These are phyloP conservation scores for Lipomyces yamadae DNA, from an alignment of 805 yeast species.

Conservation along the genomic window DNA sequence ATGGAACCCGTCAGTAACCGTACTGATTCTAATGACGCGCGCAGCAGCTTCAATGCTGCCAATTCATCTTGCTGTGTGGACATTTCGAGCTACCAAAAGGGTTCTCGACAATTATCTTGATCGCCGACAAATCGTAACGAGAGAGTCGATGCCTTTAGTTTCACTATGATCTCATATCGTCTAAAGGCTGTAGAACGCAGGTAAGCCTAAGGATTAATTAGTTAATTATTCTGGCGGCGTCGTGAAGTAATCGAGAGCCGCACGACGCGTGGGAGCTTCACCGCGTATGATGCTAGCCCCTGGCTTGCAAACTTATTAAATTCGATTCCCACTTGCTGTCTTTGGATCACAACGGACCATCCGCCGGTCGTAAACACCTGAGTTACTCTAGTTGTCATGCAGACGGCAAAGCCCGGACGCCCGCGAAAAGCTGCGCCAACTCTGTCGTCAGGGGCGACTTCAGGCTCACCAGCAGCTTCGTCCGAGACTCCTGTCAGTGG, in stretches of 20 bases:
- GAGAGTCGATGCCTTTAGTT: neutral
- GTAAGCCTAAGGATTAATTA: no score
- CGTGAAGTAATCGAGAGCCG: neutral
- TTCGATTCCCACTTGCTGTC: neutral
- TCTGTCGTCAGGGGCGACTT: neutral
- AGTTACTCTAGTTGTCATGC: neutral
- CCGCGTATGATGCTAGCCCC: no score
- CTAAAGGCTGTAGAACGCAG: no score
- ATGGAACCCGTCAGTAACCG: conserved; percentile 25
- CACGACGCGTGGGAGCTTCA: neutral
- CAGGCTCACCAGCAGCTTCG: neutral
- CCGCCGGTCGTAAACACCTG: neutral
- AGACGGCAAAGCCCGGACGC: neutral
- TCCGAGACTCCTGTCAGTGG: conserved; percentile 14
- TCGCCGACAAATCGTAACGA: neutral
- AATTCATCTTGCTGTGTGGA: conserved; percentile 19
- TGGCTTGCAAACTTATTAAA: neutral
- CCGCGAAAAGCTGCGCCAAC: neutral
- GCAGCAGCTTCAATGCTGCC: conserved; percentile 22
- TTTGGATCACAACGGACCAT: neutral
- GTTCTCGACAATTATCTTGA: neutral
- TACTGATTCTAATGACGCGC: conserved; percentile 37
- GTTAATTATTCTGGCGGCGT: no score
- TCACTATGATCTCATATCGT: no score
- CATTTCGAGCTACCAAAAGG: neutral